These are phyloP conservation scores for Cercospora brassicicola DNA, from an alignment of 2,329 filamentous ascomycete genomes.

Conservation along the genomic window DNA sequence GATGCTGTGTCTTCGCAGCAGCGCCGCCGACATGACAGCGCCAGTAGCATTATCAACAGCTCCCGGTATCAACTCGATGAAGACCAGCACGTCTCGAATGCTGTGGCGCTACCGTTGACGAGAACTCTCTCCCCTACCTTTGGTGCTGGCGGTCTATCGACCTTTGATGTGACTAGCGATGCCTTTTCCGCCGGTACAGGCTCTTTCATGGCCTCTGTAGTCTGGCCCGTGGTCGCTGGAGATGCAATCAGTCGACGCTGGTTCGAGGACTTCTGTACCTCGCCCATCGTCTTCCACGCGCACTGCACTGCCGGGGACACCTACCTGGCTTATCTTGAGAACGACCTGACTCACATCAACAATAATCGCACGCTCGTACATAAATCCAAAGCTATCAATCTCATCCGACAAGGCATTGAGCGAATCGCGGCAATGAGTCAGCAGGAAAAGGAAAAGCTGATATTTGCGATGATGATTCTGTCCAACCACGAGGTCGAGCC, in stretches of 20 bases:
- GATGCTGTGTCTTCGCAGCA: background rate
- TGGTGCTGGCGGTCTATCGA: background rate
- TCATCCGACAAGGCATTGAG: background rate
- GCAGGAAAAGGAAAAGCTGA: background rate
- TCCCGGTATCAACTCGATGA: background rate
- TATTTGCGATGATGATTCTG: background rate
- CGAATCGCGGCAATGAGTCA: background rate
- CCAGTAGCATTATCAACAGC: background rate
- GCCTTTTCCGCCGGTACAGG: background rate
- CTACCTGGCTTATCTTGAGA: background rate
- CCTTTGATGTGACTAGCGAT: background rate
- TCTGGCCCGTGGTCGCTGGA: background rate
- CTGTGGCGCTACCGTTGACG: background rate
- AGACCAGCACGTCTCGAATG: background rate
- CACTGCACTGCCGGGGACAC: background rate
- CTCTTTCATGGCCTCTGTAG: background rate
- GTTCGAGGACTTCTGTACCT: background rate
- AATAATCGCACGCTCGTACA: background rate
- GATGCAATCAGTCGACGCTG: background rate
- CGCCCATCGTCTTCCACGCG: background rate
- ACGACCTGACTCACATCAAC: background rate
- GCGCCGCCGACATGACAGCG: background rate
- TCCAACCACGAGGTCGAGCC: background rate
- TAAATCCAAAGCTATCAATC: background rate
- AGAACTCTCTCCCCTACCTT: background rate